Conservation (phyloP, 2,329 filamentous ascomycete species). For the Clathrospora elynae region DNA sequence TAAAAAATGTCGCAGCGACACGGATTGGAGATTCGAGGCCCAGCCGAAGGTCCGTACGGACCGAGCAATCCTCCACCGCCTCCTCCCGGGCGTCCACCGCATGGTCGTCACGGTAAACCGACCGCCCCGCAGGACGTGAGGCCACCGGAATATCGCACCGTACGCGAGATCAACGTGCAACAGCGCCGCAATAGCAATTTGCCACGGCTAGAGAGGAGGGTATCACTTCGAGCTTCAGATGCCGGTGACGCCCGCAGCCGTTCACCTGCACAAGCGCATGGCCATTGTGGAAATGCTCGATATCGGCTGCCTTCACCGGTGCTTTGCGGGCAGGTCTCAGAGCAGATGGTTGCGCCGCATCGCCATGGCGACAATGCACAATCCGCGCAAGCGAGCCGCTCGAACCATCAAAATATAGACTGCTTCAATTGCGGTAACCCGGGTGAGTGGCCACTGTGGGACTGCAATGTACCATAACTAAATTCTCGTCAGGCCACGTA, state of each 20-base stretch:
- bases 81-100: conserved; percentile 3
- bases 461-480: not conserved
- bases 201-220: not conserved
- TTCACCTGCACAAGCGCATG: conserved; percentile 7
- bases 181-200: too few relatives aligned
- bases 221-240: not conserved
- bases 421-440: not conserved
- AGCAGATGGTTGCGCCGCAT: too few relatives aligned
- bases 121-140: not conserved
- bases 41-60: conserved; percentile 7
- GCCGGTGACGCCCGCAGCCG: not conserved
- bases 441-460: not conserved
- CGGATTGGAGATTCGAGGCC: not conserved
- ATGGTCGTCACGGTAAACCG: not conserved
- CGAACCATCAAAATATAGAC: not conserved
- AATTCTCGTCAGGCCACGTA: not conserved
- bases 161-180: too few relatives aligned
- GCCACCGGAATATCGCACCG: not conserved
- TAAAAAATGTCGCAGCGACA: not conserved
- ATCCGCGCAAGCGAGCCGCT: not conserved
- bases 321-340: not conserved
- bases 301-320: conserved; percentile 1
- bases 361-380: not conserved
- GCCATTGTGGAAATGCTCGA: not conserved
- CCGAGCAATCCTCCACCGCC: conserved; percentile 13